Base-by-base conservation (phyloP, 2,329 filamentous ascomycete genomes). In the Ceratocystis eucalypticola region DNA sequence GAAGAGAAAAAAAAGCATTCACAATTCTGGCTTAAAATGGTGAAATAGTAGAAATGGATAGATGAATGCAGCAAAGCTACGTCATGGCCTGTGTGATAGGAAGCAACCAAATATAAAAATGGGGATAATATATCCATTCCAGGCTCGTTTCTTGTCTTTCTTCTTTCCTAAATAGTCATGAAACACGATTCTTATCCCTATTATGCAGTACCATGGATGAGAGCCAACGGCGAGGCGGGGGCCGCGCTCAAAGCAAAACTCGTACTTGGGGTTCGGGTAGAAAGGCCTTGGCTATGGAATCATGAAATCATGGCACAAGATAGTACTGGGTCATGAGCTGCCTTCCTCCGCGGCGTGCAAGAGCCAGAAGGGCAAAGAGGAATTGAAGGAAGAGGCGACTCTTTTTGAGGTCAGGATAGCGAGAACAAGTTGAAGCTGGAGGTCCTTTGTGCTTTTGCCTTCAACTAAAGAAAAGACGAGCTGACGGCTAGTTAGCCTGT, bases 141-240 rank as follows among this genome's bases (percentile, higher is more conserved):
- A n/a, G 15, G 30, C 55, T 37, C 10, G 7, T 33, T 22, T 28
- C 48, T 25, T 41, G 25, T 53, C 53, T 59, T 59, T 17, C 28
- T 20, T 33, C 28, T 59, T 59, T n/a, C 25, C n/a, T 33, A 8
- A 30, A 30, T 59, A 30, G 28, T 25, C 25, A 59, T 59, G 55
- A 59, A 59, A 59, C 55, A 59, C 25, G 28, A 33, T 59, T 30
- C 30, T 30, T 53, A 59, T 59, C 55, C 30, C 55, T 53, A 59
- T 37, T 59, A 30, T 59, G 28, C 28, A 25, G 48, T 53, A 53
- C 48, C 20, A 25, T 25, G 20, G 48, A 20, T 15, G 48, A 28
- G 12, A 28, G 15, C 37, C 37, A 41, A 41, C 37, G 37, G 37
- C 22, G 10, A 28, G 22, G 22, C 20, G 55, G 28, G 25, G 28